Evolutionary conservation across 345 rosid genomes (phyloP).

Genomic region (Pugionium cornutum): DNA sequence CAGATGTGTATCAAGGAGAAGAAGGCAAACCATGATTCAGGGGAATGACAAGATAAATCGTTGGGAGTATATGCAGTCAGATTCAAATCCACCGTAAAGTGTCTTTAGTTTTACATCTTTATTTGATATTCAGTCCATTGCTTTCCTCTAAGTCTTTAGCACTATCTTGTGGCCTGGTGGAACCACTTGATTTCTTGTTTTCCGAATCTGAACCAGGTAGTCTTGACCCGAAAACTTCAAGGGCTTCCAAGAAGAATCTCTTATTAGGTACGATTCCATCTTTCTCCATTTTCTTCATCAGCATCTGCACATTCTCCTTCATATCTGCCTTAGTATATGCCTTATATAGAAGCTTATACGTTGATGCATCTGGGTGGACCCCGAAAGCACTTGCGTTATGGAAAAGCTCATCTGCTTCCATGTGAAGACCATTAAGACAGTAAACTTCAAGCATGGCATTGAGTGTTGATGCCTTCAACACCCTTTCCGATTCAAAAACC

Average conservation of each 20-base stretch:
- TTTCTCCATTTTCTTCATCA: conserved; percentile 70
- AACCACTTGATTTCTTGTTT: conserved; percentile 27
- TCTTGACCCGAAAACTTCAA: conserved; percentile 60
- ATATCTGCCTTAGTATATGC: conserved; percentile 73
- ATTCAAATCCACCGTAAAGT: conserved; percentile 1
- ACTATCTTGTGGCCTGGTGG: conserved; percentile 25
- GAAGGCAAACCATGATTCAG: conserved; percentile 13
- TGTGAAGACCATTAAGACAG: conserved; percentile 65
- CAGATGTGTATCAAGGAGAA: background rate
- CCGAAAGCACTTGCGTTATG: conserved; percentile 44
- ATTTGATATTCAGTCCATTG: conserved; percentile 1
- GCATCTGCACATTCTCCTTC: conserved; percentile 67
- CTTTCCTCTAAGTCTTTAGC: conserved; percentile 13
- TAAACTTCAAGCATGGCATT: conserved; percentile 86
- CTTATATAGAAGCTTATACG: conserved; percentile 85
- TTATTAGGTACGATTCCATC: conserved; percentile 82
- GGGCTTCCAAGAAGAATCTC: conserved; percentile 81
- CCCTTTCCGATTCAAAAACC: conserved; percentile 55
- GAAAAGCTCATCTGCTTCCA: conserved; percentile 73
- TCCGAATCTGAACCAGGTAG: conserved; percentile 44
- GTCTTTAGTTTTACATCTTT: conserved; percentile 6
- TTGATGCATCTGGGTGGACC: conserved; percentile 56
- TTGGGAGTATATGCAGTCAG: conserved; percentile 1
- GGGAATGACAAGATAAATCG: conserved; percentile 7
- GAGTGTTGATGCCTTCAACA: conserved; percentile 62